phyloP scores from a whole-genome alignment of 2,329 filamentous ascomycete genomes.

The Beauveria bassiana region DNA sequence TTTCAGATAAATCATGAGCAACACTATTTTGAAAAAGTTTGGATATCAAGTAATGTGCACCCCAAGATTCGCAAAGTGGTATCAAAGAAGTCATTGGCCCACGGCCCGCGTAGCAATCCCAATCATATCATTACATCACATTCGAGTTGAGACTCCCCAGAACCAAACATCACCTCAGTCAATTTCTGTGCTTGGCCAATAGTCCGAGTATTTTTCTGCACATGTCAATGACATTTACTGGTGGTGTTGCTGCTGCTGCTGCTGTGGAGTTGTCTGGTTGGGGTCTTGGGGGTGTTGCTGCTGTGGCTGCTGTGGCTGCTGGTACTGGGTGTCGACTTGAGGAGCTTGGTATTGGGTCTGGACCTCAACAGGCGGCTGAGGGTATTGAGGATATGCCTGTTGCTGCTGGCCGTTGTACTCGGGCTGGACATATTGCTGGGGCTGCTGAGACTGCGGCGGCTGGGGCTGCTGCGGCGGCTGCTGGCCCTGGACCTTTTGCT shows the following conservation, averaged over 20 bases:
- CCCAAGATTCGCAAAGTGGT: conserved; percentile 5
- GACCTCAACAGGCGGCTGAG: conserved; percentile 10
- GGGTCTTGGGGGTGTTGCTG: conserved; percentile 5
- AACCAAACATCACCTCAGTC: background rate
- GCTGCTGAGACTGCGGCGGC: conserved; percentile 17
- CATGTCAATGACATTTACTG: background rate
- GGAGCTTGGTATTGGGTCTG: conserved; percentile 2
- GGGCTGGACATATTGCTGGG: conserved; percentile 14
- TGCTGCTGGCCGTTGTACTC: conserved; percentile 17
- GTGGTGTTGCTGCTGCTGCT: conserved; percentile 5
- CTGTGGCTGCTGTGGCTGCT: background rate
- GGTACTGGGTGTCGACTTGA: background rate
- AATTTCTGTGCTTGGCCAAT: background rate
- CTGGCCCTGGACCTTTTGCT: conserved; percentile 13
- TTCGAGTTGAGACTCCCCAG: too few species aligned
- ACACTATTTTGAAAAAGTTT: background rate
- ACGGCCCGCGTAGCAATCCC: background rate
- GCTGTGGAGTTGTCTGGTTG: conserved; percentile 16
- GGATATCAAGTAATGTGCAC: background rate
- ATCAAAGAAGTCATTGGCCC: background rate
- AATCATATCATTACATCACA: background rate
- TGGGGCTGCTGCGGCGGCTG: conserved; percentile 16
- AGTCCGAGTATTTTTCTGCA: background rate
- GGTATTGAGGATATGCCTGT: conserved; percentile 2
- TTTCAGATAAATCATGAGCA: background rate